Evolutionary conservation across 345 rosid species (phyloP), one percentile per base, ranked within the genome.

Genomic region (Microcos paniculata): DNA sequence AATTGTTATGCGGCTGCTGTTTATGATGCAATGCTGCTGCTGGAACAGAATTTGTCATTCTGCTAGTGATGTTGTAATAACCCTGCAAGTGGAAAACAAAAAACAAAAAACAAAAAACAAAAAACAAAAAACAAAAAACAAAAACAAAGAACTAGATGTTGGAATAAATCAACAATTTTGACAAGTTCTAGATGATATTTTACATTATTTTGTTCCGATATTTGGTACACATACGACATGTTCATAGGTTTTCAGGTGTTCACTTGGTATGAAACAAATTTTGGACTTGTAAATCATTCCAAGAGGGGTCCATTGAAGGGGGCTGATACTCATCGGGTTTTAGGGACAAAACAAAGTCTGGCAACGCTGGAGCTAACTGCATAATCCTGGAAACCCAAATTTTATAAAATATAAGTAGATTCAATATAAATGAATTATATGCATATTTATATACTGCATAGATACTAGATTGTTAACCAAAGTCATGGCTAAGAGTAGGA

Each of bases 241-340:
- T 3, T 35, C 2, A n/a, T 24, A 71, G 74, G 18, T 23, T 35
- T 35, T n/a, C n/a, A n/a, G n/a, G n/a, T n/a, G n/a, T 2, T 73
- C 24, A 38, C 43, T 9, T 15, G 40, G 59, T 5, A 28, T 21
- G 45, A 46, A 21, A 15, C 31, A 49, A 16, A 26, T 35, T 38
- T 62, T 63, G 72, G 30, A 5, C 59, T 4, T 56, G 72, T 28
- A 43, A 11, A 24, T 59, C 70, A 49, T 71, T 71, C 87, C 87
- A 81, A 15, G 80, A 81, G 31, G 76, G 76, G 16, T 81, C 83
- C 63, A 62, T 56, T 13, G 70, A 28, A 61, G 87, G 85, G 53
- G 79, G 85, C 62, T 79, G 80, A 78, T 77, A 84, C 15, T 81
- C 87, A 56, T 84, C 87, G 6, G 87, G 87, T n/a, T 81, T 79